Evolutionary conservation across 2,329 filamentous ascomycete species (phyloP), one percentile per base, ranked within the genome.

Genomic region (Trichocomaceae sp.): DNA sequence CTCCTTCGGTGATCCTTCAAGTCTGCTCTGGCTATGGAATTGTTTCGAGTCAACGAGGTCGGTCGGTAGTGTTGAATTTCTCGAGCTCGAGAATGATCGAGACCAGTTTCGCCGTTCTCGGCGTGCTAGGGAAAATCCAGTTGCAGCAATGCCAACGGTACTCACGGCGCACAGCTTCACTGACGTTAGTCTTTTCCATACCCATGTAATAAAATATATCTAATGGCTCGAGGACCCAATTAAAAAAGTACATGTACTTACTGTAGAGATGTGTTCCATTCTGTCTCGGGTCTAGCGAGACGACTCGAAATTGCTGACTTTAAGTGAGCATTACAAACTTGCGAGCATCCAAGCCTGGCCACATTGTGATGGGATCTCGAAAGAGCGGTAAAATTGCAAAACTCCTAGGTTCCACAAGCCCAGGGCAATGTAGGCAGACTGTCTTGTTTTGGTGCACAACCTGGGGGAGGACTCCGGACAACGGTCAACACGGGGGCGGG

Each of bases 101-200:
- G 46, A 37, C n/a, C 49, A 47, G 31, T 7, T 26, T 26, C 22
- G 50, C 8, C 42, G 37, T 62, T 78, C 73, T 55, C 75, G 74
- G 61, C 77, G 78, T 64, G 78, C 81, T 63, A 83, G 74, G 54
- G 79, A 79, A 60, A 82, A 74, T 58, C 83, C 82, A 56, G 81
- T 74, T 55, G 79, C 77, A 61, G 82, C 82, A 61, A 83, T 76
- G 67, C 80, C 81, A 71, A 83, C 74, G 63, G 81, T 83, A 74
- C 81, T 81, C 68, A 82, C 73, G 64, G 82, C 83, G 80, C 80
- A 83, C 63, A 85, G 77, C 81, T 84, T 62, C 47, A 35, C 20
- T 1, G 23, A 29, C 29, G 39, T 56, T 37, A 56, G 54, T 48
- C 39, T 20, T 39, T 29, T 35, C 15, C 10, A 35, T 17, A 35